These are phyloP conservation scores for Metrosideros polymorpha DNA, from an alignment of 441 rosid genomes.

Conservation along the genomic window DNA sequence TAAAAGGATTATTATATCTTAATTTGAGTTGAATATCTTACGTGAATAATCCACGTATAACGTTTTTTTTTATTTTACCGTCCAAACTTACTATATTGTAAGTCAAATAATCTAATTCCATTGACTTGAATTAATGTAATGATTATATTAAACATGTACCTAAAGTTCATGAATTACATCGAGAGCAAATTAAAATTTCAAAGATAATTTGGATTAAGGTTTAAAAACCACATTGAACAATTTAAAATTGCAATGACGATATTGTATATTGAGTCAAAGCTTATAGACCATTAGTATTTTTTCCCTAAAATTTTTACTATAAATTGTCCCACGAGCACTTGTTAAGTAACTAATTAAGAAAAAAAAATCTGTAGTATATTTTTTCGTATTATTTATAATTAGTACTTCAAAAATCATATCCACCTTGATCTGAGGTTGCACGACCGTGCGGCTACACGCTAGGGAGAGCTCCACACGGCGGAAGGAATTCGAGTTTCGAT, in stretches of 20 bases:
- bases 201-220: rapidly evolving
- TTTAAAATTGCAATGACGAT: too few species aligned
- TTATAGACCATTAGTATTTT: too few species aligned
- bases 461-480: rapidly evolving
- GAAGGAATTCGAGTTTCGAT: neutral
- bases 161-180: rapidly evolving
- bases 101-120: rapidly evolving
- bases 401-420: neutral
- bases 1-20: neutral
- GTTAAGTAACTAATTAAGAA: too few species aligned
- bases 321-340: neutral
- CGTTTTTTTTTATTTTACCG: rapidly evolving
- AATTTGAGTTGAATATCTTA: neutral
- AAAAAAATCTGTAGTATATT: too few species aligned
- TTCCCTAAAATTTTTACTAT: too few species aligned
- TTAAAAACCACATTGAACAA: rapidly evolving
- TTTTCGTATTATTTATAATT: neutral
- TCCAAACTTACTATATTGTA: neutral
- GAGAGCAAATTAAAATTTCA: neutral
- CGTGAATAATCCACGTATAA: neutral
- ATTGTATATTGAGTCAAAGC: too few species aligned
- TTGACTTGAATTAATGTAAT: neutral
- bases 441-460: neutral
- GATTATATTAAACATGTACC: rapidly evolving
- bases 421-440: neutral